phyloP scores from a whole-genome alignment of 2,329 filamentous ascomycete genomes.

The Fusarium sp. region DNA sequence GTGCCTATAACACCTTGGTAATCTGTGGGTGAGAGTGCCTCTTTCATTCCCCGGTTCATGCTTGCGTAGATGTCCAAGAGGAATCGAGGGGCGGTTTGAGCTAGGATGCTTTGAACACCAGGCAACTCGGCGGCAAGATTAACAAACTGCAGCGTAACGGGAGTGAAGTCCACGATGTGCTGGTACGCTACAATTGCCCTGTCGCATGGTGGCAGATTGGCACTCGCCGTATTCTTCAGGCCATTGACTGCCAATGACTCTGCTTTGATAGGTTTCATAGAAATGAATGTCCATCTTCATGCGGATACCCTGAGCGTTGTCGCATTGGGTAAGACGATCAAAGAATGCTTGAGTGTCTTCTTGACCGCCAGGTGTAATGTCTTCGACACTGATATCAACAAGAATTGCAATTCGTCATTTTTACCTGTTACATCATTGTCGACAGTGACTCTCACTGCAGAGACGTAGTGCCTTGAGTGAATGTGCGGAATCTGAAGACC shows the following conservation, averaged over 20 bases:
- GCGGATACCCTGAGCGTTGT: neutral
- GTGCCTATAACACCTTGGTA: too few relatives aligned
- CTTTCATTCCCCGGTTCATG: neutral
- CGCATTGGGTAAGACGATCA: neutral
- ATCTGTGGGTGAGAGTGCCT: too few relatives aligned
- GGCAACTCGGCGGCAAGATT: neutral
- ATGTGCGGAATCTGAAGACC: neutral
- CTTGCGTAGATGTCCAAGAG: neutral
- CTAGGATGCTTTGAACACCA: neutral
- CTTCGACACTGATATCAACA: neutral
- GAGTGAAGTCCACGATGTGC: neutral
- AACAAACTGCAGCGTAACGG: neutral
- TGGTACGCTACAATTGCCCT: neutral
- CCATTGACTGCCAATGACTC: neutral
- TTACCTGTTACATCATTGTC: neutral
- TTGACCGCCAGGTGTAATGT: neutral
- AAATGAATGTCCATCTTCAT: neutral
- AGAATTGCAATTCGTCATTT: neutral
- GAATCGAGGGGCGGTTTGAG: too few relatives aligned
- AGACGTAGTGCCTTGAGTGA: neutral
- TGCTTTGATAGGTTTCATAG: neutral
- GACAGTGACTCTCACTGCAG: neutral
- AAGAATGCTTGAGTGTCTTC: neutral
- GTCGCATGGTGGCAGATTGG: neutral
- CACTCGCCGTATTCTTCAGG: neutral